Evolutionary conservation across 2,329 filamentous ascomycete genomes (phyloP).

Genomic region (Macrophomina pseudophaseolina): DNA sequence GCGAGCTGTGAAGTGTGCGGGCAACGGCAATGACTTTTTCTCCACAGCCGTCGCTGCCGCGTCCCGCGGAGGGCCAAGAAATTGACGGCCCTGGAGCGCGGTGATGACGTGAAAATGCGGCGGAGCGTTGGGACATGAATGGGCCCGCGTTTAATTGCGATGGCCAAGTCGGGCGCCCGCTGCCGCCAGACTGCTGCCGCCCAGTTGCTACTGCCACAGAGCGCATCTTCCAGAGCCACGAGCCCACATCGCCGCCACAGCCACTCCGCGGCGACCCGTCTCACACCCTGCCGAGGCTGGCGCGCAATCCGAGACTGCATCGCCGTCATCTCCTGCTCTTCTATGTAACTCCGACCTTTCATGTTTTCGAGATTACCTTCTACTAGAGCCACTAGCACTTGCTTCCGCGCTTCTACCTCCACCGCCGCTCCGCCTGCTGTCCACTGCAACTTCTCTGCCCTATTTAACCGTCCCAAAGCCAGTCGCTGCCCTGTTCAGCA

Average conservation of each 20-base stretch:
- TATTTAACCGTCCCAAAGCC: neutral
- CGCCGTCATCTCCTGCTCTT: neutral
- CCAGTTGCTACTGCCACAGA: too few species aligned
- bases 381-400: neutral
- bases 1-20: neutral
- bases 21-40: conserved; percentile 7
- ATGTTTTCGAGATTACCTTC: conserved; percentile 14
- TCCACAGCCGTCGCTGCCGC: neutral
- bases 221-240: neutral
- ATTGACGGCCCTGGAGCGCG: neutral
- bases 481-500: neutral
- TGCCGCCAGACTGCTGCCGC: conserved; percentile 1
- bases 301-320: neutral
- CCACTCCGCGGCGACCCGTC: conserved; percentile 16
- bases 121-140: neutral
- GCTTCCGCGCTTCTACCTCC: conserved; percentile 2
- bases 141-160: conserved; percentile 22
- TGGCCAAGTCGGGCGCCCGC: conserved; percentile 1
- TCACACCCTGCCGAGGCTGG: conserved; percentile 16
- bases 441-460: neutral
- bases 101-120: conserved; percentile 6
- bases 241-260: conserved; percentile 11
- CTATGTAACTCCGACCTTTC: conserved; percentile 9
- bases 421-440: neutral
- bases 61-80: conserved; percentile 7